Conservation (phyloP, 306 rosid species). For the Morella rubra region DNA sequence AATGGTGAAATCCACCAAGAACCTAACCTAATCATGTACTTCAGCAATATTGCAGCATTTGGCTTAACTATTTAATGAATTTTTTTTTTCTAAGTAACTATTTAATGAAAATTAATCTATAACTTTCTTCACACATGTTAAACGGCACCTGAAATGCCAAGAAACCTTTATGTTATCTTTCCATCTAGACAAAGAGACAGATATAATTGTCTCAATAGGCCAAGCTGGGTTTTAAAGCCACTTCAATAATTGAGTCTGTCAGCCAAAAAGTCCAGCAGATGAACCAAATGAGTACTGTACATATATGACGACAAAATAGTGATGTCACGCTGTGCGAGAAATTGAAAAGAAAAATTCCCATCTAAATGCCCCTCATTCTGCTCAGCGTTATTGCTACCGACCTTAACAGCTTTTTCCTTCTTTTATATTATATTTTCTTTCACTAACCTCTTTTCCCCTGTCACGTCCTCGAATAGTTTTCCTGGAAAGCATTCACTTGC, state of each 20-base stretch:
- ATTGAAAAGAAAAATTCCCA: not conserved
- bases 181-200: not conserved
- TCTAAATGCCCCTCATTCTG: not conserved
- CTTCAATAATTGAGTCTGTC: not conserved
- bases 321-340: constrained; percentile 5
- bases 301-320: not conserved
- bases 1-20: too few relatives aligned
- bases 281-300: not conserved
- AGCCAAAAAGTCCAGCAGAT: not conserved
- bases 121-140: too few relatives aligned
- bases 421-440: not conserved
- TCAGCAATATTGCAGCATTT: too few relatives aligned
- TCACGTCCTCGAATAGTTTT: not conserved
- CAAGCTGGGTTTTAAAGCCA: constrained; percentile 8
- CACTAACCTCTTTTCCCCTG: not conserved
- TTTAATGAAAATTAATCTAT: too few relatives aligned
- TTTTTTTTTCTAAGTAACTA: too few relatives aligned
- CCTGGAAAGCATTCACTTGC: not conserved
- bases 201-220: not conserved
- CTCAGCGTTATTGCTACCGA: not conserved
- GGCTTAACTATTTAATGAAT: too few relatives aligned
- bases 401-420: too few relatives aligned
- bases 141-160: too few relatives aligned
- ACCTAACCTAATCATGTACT: too few relatives aligned
- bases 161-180: not conserved